Evolutionary conservation across 495 filamentous ascomycete species (phyloP).

Genomic region (Tuber melanosporum): DNA sequence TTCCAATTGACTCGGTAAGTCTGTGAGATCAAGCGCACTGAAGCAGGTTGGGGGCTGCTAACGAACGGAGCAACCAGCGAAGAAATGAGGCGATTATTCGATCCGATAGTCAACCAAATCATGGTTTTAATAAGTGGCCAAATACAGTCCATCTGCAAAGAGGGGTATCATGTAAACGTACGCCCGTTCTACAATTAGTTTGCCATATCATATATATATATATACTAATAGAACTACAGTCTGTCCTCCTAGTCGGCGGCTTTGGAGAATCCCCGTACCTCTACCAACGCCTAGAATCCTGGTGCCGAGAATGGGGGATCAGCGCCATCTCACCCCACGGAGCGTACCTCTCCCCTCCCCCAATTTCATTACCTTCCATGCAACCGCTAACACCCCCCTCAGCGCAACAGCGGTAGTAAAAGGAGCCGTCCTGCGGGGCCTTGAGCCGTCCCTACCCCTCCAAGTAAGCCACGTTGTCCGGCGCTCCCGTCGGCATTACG

Average conservation of each 20-base stretch:
- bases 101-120: constrained; percentile 13
- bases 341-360: constrained; percentile 5
- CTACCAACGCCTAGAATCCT: constrained; percentile 8
- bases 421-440: constrained; percentile 32
- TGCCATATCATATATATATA: neutral
- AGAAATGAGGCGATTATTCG: constrained; percentile 26
- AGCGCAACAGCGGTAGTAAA: constrained; percentile 30
- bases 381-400: neutral
- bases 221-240: constrained; percentile 10
- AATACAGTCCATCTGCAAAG: neutral
- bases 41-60: neutral
- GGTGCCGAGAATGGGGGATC: constrained; percentile 2
- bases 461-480: neutral
- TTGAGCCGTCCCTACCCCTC: constrained; percentile 30
- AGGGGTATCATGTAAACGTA: constrained; percentile 15
- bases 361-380: constrained; percentile 1
- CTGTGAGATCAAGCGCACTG: neutral
- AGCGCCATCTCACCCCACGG: constrained; percentile 8
- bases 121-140: constrained; percentile 16
- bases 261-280: constrained; percentile 35
- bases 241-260: constrained; percentile 32
- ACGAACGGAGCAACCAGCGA: neutral
- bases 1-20: constrained; percentile 11
- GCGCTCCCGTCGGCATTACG: constrained; percentile 31
- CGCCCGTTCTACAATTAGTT: neutral